Base-by-base conservation (phyloP, 148 eudicot genomes). In the Persicaria tinctoria region DNA sequence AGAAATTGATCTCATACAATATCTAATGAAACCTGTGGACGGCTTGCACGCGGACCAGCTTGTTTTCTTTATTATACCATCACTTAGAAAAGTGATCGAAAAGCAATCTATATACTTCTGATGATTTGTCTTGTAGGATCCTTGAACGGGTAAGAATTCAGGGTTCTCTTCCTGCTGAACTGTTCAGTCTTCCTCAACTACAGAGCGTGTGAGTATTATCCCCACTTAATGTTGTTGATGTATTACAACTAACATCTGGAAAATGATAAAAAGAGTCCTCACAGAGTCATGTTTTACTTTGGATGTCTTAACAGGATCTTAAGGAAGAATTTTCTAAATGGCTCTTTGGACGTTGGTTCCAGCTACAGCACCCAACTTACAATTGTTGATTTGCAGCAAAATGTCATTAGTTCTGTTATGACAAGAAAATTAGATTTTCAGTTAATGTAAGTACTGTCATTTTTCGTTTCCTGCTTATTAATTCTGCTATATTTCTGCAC, bases 101-200 rank as follows among this genome's bases (percentile, higher is more conserved):
- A 32, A 9, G 46, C 6, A 63, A 60, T 60, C 66, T 8, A 0
- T 8, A 7, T 60, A 10, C 66, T 60, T 1, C 10, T 14, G 17
- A 41, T 20, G 48, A 38, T 66, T 44, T 66, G 17, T 41, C 70
- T 51, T 63, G 79, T 79, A 86, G 95, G 74, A 79, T 79, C 50
- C 88, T 90, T 91, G 87, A 90, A 18, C 64, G 72, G 2, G 82
- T 84, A 38, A 59, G 70, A 55, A 64, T 90, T 51, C 76, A 69
- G 77, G 96, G 96, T 49, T 32, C 57, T 70, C 47, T 88, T 68
- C 96, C 92, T 46, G 71, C 27, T 51, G 18, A 72, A 14, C 62
- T 90, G 68, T 90, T 90, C 79, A 78, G 83, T 77, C 84, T 81
- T 74, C 79, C 83, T 70, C 92, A 86, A 82, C 76, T 90, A 81